These are phyloP conservation scores for Venturia pyrina DNA, from an alignment of 2,329 filamentous ascomycete species.

Conservation along the genomic window DNA sequence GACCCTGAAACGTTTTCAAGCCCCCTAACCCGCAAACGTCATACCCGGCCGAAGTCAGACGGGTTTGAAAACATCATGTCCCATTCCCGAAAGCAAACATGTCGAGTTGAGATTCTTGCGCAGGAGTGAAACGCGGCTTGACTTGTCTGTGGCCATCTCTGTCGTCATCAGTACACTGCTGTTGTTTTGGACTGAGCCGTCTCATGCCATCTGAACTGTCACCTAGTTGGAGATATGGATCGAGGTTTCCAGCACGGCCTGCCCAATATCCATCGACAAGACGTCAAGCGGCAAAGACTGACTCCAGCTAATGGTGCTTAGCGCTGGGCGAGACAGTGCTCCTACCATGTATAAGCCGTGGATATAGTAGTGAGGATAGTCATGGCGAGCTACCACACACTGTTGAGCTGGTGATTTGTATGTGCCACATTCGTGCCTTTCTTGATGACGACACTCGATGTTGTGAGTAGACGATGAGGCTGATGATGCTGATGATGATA, in stretches of 20 bases:
- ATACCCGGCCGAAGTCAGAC: background rate
- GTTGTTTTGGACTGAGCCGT: too few relatives aligned
- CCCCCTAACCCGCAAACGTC: background rate
- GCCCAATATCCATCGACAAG: background rate
- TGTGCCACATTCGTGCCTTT: too few relatives aligned
- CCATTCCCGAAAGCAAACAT: background rate
- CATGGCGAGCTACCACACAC: background rate
- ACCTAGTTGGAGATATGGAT: background rate
- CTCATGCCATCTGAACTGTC: too few relatives aligned
- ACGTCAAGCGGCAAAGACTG: slow-evolving; percentile 3
- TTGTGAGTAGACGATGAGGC: background rate
- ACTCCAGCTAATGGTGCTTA: background rate
- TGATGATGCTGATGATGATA: slow-evolving; percentile 1
- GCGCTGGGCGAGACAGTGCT: background rate
- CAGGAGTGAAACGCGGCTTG: background rate
- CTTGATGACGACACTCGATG: background rate
- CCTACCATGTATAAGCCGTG: background rate
- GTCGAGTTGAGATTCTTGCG: too few relatives aligned
- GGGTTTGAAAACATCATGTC: background rate
- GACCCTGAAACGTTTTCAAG: background rate
- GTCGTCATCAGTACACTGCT: background rate
- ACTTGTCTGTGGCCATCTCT: background rate
- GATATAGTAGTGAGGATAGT: background rate
- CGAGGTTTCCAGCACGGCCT: too few relatives aligned
- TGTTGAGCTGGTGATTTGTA: background rate